Conservation (phyloP, 768 basidiomycete genomes). For the Tylopilus vinaceipallidus region DNA sequence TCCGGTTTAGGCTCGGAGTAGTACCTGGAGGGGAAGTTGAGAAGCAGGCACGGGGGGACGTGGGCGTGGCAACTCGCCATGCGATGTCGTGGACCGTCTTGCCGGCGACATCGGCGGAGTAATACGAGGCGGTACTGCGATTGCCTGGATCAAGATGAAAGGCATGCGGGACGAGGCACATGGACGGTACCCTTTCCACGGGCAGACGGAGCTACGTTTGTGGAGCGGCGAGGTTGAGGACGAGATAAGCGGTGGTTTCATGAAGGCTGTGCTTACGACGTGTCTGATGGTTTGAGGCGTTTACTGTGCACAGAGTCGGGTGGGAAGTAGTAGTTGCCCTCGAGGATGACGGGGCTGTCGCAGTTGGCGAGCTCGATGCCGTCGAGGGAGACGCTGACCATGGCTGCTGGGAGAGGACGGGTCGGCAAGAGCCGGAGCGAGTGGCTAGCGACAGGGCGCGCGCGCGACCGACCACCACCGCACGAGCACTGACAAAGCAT, state of each 20-base stretch:
- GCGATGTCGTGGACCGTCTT: slow-evolving; percentile 56
- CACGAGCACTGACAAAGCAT: too few species aligned
- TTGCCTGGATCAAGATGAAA: not conserved
- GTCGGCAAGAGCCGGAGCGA: slow-evolving; percentile 21
- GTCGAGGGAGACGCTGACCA: slow-evolving; percentile 52
- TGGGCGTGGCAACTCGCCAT: slow-evolving; percentile 44
- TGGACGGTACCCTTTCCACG: slow-evolving; percentile 65
- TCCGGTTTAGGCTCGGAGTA: slow-evolving; percentile 57
- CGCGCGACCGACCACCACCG: too few species aligned
- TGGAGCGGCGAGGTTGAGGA: not conserved
- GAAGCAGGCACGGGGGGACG: not conserved
- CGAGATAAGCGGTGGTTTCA: slow-evolving; percentile 4
- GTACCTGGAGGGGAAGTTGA: slow-evolving; percentile 45
- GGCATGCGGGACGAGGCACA: not conserved
- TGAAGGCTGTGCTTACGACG: slow-evolving; percentile 39
- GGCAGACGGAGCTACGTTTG: slow-evolving; percentile 48
- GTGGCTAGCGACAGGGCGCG: too few species aligned
- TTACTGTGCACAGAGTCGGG: slow-evolving; percentile 47
- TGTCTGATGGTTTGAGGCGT: slow-evolving; percentile 49
- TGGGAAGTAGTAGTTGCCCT: slow-evolving; percentile 76
- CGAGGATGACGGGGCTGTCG: slow-evolving; percentile 52
- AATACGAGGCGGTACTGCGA: slow-evolving; percentile 62
- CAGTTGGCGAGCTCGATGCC: slow-evolving; percentile 58
- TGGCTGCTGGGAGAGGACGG: slow-evolving; percentile 2
- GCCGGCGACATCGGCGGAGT: slow-evolving; percentile 51